Conservation (phyloP, 192 early-diverging fungal genomes). For the Podila epicladia region DNA sequence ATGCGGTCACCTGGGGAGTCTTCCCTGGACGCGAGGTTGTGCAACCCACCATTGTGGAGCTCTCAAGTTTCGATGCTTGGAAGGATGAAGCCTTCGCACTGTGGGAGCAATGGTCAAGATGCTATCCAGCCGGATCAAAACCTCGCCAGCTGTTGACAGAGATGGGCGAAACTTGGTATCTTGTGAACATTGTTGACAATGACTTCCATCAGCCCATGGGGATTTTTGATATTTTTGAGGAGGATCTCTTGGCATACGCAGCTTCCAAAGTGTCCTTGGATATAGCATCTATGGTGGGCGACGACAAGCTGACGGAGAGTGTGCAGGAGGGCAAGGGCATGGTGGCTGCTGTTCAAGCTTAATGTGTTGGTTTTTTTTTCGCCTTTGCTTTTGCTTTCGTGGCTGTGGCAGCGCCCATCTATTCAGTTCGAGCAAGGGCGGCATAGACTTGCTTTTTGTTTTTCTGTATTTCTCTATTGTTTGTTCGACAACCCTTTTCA, state of each 20-base stretch:
- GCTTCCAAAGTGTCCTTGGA: too few species aligned
- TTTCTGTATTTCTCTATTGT: slow-evolving; percentile 1
- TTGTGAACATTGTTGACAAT: slow-evolving; percentile 94
- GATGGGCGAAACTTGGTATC: slow-evolving; percentile 79
- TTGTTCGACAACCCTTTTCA: slow-evolving; percentile 31
- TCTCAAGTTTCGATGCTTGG: slow-evolving; percentile 88
- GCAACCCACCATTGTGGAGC: slow-evolving; percentile 92
- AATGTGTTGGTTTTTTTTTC: too few species aligned
- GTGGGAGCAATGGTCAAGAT: slow-evolving; percentile 87
- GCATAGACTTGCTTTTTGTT: slow-evolving; percentile 4
- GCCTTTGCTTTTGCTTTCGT: background rate
- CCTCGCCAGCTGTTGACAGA: slow-evolving; percentile 62
- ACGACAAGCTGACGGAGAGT: too few species aligned
- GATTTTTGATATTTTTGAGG: slow-evolving; percentile 77
- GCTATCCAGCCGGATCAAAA: slow-evolving; percentile 64
- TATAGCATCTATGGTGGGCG: too few species aligned
- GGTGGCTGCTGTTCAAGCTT: too few species aligned
- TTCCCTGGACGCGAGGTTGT: slow-evolving; percentile 94
- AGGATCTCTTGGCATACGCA: slow-evolving; percentile 4
- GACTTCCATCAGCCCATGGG: slow-evolving; percentile 75
- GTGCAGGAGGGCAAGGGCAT: too few species aligned
- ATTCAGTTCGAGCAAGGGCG: too few species aligned
- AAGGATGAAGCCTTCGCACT: slow-evolving; percentile 93
- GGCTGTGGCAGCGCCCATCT: too few species aligned
- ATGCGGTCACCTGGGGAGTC: slow-evolving; percentile 98